These are phyloP conservation scores for Candida quercuum DNA, from an alignment of 805 yeast species.

Conservation along the genomic window DNA sequence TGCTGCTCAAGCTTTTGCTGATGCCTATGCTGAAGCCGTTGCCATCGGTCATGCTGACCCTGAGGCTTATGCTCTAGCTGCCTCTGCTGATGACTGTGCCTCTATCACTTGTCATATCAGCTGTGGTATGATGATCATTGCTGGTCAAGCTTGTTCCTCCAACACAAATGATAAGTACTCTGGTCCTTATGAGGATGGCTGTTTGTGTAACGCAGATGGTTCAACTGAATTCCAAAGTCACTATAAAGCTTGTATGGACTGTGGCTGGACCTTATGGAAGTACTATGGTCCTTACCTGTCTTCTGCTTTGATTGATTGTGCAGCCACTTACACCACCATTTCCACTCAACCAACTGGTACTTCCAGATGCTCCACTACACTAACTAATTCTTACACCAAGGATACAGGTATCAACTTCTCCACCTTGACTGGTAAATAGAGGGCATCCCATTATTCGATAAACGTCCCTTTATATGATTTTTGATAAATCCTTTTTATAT, in stretches of 20 bases:
- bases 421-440: neutral
- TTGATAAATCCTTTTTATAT: too few relatives aligned
- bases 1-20: slow-evolving; percentile 4
- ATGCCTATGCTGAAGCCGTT: slow-evolving; percentile 2
- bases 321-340: neutral
- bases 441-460: neutral
- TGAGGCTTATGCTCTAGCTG: slow-evolving; percentile 19
- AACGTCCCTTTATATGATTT: neutral
- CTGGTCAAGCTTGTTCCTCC: slow-evolving; percentile 23
- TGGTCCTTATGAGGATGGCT: slow-evolving; percentile 9
- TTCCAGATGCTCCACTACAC: neutral
- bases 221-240: slow-evolving; percentile 8
- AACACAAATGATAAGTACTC: slow-evolving; percentile 6
- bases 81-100: slow-evolving; percentile 15
- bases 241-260: slow-evolving; percentile 25
- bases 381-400: neutral
- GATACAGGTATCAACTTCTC: neutral
- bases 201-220: slow-evolving; percentile 15
- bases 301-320: neutral
- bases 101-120: slow-evolving; percentile 22
- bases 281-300: slow-evolving; percentile 23
- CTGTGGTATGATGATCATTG: slow-evolving; percentile 27
- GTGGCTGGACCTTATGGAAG: slow-evolving; percentile 32
- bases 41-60: slow-evolving; percentile 9
- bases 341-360: slow-evolving; percentile 2